Evolutionary conservation across 2,329 filamentous ascomycete species (phyloP), one percentile per base, ranked within the genome.

Genomic region (Diplodia corticola): DNA sequence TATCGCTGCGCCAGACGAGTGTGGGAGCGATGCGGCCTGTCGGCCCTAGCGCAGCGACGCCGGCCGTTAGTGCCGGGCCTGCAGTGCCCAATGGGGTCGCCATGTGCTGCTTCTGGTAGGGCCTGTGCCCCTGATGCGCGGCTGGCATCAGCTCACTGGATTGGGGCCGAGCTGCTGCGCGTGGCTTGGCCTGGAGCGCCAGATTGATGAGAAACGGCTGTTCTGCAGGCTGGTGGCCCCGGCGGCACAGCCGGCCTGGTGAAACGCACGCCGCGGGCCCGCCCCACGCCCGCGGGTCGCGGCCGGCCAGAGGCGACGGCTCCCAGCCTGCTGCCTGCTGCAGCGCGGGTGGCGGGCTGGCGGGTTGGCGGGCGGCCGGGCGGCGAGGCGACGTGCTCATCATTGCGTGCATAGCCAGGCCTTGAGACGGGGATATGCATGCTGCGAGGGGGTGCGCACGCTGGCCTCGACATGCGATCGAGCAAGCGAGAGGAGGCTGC

Each of bases 101-200:
- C 40, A 17, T 7, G 44, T 24, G 57, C 57, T 50, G 26, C 57
- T 61, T 61, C 57, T 50, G 57, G 57, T 20, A n/a, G 55, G 44
- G 57, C 57, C 57, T 61, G 44, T 61, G 57, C 57, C 57, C 57
- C 57, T 61, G 57, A 61, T 61, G 57, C 40, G 57, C 57, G 57
- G 26, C 57, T 20, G 57, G 57, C 57, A 61, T 61, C 57, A 49
- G 44, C 57, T 49, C 40, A 37, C 33, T 44, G 35, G 7, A 17
- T 60, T 60, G 55, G 54, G 55, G 55, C 55, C 55, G 55, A n/a
- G n/a, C 26, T 46, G 55, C 55, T 60, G 55, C 28, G 55, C 37
- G 55, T 60, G 55, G 55, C 55, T 60, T 22, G 55, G 35, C 15
- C 55, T 46, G 55, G 55, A 40, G 55, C n/a, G 55, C 55, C 57